Conservation (phyloP, 768 basidiomycete species). For the Tulasnella sp. region DNA sequence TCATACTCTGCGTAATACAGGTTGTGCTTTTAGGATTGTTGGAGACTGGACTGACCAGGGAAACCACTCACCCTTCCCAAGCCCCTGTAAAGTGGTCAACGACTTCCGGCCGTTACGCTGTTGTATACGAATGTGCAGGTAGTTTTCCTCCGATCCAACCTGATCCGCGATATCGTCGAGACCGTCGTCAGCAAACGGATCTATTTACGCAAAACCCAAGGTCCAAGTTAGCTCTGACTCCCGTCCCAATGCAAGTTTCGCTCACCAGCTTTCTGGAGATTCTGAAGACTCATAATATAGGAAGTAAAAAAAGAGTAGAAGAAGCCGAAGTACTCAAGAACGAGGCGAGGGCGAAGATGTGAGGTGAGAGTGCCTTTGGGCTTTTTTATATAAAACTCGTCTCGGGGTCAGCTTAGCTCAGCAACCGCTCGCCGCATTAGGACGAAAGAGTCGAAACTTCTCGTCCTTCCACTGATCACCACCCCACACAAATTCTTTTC, state of each 20-base stretch:
- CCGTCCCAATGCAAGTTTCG: constrained; percentile 23
- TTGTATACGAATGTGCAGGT: constrained; percentile 95
- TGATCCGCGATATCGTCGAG: constrained; percentile 63
- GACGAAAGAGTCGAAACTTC: not conserved
- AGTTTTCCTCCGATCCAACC: constrained; percentile 73
- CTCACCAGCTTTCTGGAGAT: constrained; percentile 74
- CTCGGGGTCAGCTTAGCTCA: not conserved
- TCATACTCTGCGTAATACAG: constrained; percentile 69
- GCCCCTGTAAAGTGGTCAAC: constrained; percentile 91
- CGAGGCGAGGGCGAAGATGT: not conserved
- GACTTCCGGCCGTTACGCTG: constrained; percentile 99
- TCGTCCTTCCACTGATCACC: not conserved
- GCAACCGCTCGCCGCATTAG: not conserved
- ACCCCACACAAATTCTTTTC: not conserved
- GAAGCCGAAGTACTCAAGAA: not conserved
- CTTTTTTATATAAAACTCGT: not conserved
- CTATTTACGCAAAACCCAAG: constrained; percentile 34
- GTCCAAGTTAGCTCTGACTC: not conserved
- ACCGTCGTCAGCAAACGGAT: constrained; percentile 94
- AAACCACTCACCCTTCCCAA: constrained; percentile 70
- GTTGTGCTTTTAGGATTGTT: not conserved
- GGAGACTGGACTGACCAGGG: not conserved
- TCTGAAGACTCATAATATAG: constrained; percentile 92
- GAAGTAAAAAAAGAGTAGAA: constrained; percentile 33
- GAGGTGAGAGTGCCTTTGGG: not conserved